These are phyloP conservation scores for Wolfiporia cocos DNA, from an alignment of 1,284 basidiomycete genomes.

Conservation along the genomic window DNA sequence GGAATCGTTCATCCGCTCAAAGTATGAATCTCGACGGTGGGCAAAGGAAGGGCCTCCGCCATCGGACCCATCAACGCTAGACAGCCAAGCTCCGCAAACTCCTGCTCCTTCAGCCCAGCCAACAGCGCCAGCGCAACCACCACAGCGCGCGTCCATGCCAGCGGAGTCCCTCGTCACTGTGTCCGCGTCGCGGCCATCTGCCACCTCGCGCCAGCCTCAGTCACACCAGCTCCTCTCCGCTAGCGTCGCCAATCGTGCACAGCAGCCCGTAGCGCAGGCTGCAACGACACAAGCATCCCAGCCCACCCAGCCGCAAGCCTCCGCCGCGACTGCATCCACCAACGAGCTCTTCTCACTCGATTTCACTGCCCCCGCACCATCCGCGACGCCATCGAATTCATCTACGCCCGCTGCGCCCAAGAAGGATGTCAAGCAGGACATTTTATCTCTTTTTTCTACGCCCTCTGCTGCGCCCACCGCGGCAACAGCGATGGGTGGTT, in stretches of 20 bases:
- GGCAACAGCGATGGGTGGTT: conserved; percentile 12
- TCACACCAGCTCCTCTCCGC: conserved; percentile 49
- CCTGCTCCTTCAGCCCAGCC: conserved; percentile 16
- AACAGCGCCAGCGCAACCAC: conserved; percentile 15
- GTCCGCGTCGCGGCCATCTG: conserved; percentile 22
- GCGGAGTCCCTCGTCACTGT: conserved; percentile 17
- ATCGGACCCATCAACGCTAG: conserved; percentile 76
- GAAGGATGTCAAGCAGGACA: conserved; percentile 81
- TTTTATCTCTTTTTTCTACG: conserved; percentile 79
- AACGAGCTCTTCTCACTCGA: conserved; percentile 85
- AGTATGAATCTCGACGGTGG: conserved; percentile 94
- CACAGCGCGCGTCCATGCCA: conserved; percentile 26
- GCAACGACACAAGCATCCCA: conserved; percentile 16
- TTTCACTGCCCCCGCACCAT: conserved; percentile 62
- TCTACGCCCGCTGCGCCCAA: conserved; percentile 32
- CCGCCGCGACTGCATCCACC: conserved; percentile 15
- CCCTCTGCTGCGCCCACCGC: conserved; percentile 30
- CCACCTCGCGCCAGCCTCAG: conserved; percentile 45
- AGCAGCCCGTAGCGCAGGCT: conserved; percentile 19
- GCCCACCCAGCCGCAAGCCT: conserved; percentile 19
- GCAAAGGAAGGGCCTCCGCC: conserved; percentile 86
- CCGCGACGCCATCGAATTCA: conserved; percentile 27
- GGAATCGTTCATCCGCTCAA: conserved; percentile 95
- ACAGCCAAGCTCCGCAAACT: conserved; percentile 34
- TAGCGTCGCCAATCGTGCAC: conserved; percentile 19